Base-by-base conservation (phyloP, 1,284 basidiomycete genomes). In the Rhodotorula sp. region DNA sequence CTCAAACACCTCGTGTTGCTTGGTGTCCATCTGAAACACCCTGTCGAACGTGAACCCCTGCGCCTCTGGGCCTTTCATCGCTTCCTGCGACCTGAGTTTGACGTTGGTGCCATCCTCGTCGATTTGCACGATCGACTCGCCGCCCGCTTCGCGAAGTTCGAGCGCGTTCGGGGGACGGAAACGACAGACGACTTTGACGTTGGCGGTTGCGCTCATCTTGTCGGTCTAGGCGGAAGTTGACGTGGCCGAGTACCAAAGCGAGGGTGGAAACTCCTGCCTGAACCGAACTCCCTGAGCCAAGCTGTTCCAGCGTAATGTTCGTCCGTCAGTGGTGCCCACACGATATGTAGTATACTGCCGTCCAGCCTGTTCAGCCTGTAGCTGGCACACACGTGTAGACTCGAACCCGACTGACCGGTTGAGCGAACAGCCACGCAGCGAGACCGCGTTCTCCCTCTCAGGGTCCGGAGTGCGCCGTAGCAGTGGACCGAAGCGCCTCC, bases 1-100 rank as follows among this genome's bases (percentile, higher is more conserved):
- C 81, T 99, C 94, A 80, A 99, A 99, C 62, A 99, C 94, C 80
- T 99, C 93, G 64, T 89, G 84, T 82, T 99, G 96, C 81, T 87
- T 86, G 42, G 95, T 93, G 59, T 86, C 87, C 86, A 96, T 95
- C 70, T 93, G 90, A 80, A 99, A 99, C 46, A 97, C 94, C 71
- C 93, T 87, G 82, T 99, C 96, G 79, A 98, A 98, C 44, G 92
- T 93, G 84, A 99, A 99, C 51, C 95, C 95, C 84, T 92, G 89
- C 81, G 77, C 76, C 42, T 77, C 77, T 4, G 77, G 72, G 8
- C 78, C 78, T 51, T 73, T 74, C 69, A 78, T 73, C 33, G 48
- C 71, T 56, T 76, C 74, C 51, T 75, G 74, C 22, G 68, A 67
- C 44, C 73, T 88, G 82, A 95, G 84, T 77, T 91, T 87, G 66